These are phyloP conservation scores for Prillingera fragicola DNA, from an alignment of 1,284 basidiomycete species.

Conservation along the genomic window DNA sequence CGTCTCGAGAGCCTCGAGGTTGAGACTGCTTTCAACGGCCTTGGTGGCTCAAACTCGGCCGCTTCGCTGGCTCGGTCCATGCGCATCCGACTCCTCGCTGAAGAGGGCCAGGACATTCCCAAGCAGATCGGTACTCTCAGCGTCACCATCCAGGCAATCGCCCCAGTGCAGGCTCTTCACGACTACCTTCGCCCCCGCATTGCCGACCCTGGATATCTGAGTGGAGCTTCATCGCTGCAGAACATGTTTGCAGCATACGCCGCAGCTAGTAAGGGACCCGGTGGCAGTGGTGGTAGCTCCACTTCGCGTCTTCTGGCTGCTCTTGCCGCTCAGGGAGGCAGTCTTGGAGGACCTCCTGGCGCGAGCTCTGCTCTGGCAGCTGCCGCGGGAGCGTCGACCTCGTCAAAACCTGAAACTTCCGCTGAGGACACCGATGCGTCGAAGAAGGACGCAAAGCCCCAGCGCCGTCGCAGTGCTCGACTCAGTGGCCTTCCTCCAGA, in stretches of 20 bases:
- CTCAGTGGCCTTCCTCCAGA: conserved; percentile 61
- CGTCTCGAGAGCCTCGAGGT: conserved; percentile 93
- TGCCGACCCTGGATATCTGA: conserved; percentile 57
- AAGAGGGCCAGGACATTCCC: conserved; percentile 79
- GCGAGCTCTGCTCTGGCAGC: conserved; percentile 40
- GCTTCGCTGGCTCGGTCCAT: conserved; percentile 46
- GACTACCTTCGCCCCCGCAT: conserved; percentile 88
- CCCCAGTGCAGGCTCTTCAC: conserved; percentile 89
- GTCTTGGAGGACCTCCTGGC: conserved; percentile 40
- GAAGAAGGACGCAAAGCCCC: conserved; percentile 18
- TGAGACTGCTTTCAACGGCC: conserved; percentile 59
- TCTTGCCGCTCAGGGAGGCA: conserved; percentile 36
- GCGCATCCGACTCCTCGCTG: conserved; percentile 77
- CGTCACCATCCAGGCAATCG: conserved; percentile 92
- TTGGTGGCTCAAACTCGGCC: conserved; percentile 11
- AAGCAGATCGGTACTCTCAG: conserved; percentile 79
- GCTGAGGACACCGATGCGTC: conserved; percentile 2
- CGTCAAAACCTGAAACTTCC: too few species aligned
- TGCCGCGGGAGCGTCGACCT: conserved; percentile 36
- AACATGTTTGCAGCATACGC: conserved; percentile 87
- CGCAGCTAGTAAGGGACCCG: conserved; percentile 39
- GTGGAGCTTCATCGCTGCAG: conserved; percentile 57
- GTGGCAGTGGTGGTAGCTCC: conserved; percentile 9
- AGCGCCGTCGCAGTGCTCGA: conserved; percentile 70
- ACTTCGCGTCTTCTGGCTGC: conserved; percentile 56